phyloP scores from a whole-genome alignment of 176 grass and related monocot species.

The Triticum timopheevii region DNA sequence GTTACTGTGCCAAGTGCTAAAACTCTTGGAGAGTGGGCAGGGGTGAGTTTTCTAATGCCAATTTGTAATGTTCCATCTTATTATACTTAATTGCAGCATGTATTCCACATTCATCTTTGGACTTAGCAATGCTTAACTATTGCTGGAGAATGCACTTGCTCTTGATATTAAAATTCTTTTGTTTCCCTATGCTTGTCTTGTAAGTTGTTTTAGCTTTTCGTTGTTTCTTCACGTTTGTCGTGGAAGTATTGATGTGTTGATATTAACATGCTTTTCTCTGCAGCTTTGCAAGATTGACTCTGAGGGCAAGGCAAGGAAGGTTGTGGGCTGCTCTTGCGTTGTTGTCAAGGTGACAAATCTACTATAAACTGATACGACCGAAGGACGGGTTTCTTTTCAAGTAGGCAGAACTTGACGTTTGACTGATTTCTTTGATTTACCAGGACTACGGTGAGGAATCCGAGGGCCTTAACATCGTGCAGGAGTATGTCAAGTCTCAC shows the following conservation, averaged over 20 bases:
- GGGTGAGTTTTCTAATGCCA: constrained; percentile 35
- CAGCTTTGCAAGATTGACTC: constrained; percentile 92
- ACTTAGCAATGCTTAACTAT: not conserved
- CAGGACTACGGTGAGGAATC: constrained; percentile 92
- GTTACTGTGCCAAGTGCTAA: constrained; percentile 74
- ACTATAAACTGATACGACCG: not conserved
- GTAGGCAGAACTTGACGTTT: not conserved
- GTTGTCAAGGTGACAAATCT: constrained; percentile 58
- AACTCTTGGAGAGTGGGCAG: constrained; percentile 74
- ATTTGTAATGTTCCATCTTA: not conserved
- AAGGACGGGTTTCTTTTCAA: not conserved
- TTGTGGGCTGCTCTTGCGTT: constrained; percentile 84
- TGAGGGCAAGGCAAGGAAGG: constrained; percentile 84
- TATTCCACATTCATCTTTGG: not conserved
- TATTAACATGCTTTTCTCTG: not conserved
- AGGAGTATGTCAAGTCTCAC: constrained; percentile 77
- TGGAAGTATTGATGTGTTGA: not conserved
- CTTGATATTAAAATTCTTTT: not conserved
- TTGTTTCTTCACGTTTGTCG: not conserved
- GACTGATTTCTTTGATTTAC: constrained; percentile 12
- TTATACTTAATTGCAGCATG: not conserved
- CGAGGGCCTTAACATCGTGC: constrained; percentile 85
- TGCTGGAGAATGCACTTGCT: not conserved
- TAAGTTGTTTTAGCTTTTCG: not conserved
- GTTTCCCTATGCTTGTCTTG: not conserved